Evolutionary conservation across 2,329 filamentous ascomycete species (phyloP), one percentile per base, ranked within the genome.

Genomic region (Alternaria rosae): DNA sequence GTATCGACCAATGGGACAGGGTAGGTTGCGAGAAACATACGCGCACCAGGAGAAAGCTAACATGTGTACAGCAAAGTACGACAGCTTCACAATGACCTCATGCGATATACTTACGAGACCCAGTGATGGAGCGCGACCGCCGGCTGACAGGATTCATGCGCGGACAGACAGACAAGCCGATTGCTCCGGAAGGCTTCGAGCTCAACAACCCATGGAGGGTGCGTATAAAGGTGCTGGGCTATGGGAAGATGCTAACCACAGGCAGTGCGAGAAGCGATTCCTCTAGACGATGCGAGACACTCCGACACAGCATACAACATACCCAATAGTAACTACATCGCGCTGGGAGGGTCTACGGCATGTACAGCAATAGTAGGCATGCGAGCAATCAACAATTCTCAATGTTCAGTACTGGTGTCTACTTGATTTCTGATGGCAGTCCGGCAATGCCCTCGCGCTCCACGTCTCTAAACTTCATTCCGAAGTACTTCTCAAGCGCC

Each of bases 121-220:
- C 76, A 90, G 88, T 90, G 88, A 88, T 90, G 87, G 86, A 89
- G 71, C 83, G 88, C 78, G 88, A 90, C 76, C 80, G 84, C 73
- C 81, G 88, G 66, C 82, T 90, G 70, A 90, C 88, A 42, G 88
- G 88, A 56, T 85, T 82, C 66, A 73, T 85, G 72, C 82, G 88
- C 79, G 88, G 87, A 62, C 88, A 90, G 76, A 86, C 86, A 59
- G 86, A 88, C 78, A 86, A 83, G 65, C 81, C 84, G 48, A 78
- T 81, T 61, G 88, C 88, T 28, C 88, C 88, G 26, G 78, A 82
- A 59, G 88, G 87, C 63, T 90, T 90, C 80, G 88, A 89, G 79
- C 76, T 89, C 73, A 90, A 85, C 85, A 89, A 89, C 79, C 86
- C 86, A 66, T 90, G 88, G 88, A 88, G 85, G 84, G 88, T 89